These are phyloP conservation scores for Heliamphora exappendiculata DNA, from an alignment of 148 eudicot genomes.

Conservation along the genomic window DNA sequence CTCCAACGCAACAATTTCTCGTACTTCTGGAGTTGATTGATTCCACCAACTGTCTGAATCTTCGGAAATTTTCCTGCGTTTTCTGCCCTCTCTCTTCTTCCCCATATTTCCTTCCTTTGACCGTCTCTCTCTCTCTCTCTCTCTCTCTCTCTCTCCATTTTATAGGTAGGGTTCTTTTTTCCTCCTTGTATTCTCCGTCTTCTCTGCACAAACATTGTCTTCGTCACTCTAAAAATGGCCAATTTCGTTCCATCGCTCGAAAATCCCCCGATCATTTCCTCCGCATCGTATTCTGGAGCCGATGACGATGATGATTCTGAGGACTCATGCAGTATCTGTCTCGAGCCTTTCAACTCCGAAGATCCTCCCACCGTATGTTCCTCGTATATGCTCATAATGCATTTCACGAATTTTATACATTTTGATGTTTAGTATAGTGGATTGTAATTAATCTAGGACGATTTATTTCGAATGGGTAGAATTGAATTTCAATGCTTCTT, in stretches of 20 bases:
- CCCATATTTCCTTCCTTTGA: background rate
- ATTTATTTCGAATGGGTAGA: background rate
- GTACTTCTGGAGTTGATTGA: background rate
- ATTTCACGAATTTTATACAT: background rate
- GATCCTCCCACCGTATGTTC: slow-evolving; percentile 60
- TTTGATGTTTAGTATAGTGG: background rate
- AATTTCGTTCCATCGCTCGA: slow-evolving; percentile 11
- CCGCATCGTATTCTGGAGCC: slow-evolving; percentile 22
- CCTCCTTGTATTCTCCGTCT: background rate
- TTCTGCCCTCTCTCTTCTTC: background rate
- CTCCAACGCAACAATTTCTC: too few species aligned
- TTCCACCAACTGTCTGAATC: background rate
- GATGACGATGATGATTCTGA: slow-evolving; percentile 33
- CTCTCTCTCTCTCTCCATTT: too few species aligned
- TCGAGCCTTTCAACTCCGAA: slow-evolving; percentile 45
- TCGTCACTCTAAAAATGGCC: slow-evolving; percentile 12
- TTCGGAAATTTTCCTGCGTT: slow-evolving; percentile 5
- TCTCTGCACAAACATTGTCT: background rate
- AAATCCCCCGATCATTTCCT: slow-evolving; percentile 7
- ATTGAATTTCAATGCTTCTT: background rate
- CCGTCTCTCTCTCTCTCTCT: slow-evolving; percentile 3
- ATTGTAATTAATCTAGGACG: background rate
- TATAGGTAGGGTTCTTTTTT: background rate
- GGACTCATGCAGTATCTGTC: slow-evolving; percentile 73
- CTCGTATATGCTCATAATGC: background rate